These are phyloP conservation scores for Tricholoma bakamatsutake DNA, from an alignment of 768 basidiomycete species.

Conservation along the genomic window DNA sequence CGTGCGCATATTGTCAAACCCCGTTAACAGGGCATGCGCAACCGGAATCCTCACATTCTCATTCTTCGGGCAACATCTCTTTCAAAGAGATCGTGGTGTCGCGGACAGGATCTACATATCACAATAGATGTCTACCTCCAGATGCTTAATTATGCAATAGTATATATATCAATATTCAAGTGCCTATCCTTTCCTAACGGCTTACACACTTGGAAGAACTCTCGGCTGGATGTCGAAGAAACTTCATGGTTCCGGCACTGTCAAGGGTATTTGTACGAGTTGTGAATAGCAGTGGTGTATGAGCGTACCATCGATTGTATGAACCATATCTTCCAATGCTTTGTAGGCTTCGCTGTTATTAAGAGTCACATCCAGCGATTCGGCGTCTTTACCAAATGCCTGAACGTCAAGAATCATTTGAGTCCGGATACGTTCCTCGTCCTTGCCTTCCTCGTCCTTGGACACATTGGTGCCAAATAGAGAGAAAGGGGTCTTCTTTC, in stretches of 20 bases:
- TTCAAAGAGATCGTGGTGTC: constrained; percentile 36
- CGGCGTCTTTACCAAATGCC: constrained; percentile 75
- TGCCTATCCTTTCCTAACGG: background rate
- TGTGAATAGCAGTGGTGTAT: background rate
- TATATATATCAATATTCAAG: background rate
- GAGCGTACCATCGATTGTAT: constrained; percentile 30
- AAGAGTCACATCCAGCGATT: constrained; percentile 60
- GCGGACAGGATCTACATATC: constrained; percentile 58
- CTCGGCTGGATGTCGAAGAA: background rate
- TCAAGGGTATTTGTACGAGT: background rate
- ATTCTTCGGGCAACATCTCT: constrained; percentile 13
- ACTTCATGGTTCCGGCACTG: constrained; percentile 8
- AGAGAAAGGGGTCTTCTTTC: constrained; percentile 72
- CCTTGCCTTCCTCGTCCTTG: constrained; percentile 65
- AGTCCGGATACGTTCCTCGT: constrained; percentile 81
- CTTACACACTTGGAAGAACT: background rate
- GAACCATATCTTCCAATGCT: constrained; percentile 56
- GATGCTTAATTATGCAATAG: constrained; percentile 7
- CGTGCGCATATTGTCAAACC: constrained; percentile 50
- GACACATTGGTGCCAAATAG: constrained; percentile 58
- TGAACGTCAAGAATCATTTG: constrained; percentile 87
- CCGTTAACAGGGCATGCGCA: constrained; percentile 26
- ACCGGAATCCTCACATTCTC: constrained; percentile 3
- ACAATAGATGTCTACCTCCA: constrained; percentile 34
- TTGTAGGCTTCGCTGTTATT: constrained; percentile 45